A percentile compares a stretch with the other conserved stretches of the same genome.
Conservation (phyloP, 169 alveolate species). For the Blepharisma undulans region DNA sequence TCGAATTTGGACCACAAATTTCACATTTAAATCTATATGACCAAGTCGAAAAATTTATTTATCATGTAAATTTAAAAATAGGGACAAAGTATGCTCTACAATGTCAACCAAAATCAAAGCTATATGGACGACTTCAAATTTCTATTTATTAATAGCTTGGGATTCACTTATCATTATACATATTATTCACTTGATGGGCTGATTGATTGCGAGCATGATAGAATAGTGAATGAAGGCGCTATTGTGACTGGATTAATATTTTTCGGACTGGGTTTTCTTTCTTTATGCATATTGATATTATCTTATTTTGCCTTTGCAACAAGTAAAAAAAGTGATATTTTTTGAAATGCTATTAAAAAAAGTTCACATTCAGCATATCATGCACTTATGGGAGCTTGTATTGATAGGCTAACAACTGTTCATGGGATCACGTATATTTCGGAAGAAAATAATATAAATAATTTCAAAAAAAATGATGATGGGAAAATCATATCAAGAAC, state of each 20-base stretch:
- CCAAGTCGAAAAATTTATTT: background rate
- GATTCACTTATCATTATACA: background rate
- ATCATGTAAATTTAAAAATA: background rate
- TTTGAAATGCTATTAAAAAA: background rate
- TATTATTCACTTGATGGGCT: background rate
- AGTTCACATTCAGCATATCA: background rate
- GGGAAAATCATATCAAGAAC: background rate
- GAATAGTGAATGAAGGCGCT: background rate
- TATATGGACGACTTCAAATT: background rate
- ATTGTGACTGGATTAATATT: background rate
- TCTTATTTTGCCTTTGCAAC: background rate
- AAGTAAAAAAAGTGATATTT: background rate
- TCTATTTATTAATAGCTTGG: background rate
- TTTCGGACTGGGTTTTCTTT: background rate
- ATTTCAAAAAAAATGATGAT: background rate
- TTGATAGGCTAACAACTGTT: background rate
- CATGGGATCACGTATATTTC: background rate
- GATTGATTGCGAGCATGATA: background rate
- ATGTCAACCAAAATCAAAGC: background rate
- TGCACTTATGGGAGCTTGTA: background rate
- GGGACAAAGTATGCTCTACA: background rate
- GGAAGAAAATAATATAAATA: background rate
- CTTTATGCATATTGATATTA: background rate
- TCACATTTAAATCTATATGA: background rate
- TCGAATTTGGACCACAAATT: background rate